A percentile compares a stretch with the other conserved stretches of the same genome.
Conservation (phyloP, 805 yeast genomes). For the Zygosaccharomyces pseudorouxii region DNA sequence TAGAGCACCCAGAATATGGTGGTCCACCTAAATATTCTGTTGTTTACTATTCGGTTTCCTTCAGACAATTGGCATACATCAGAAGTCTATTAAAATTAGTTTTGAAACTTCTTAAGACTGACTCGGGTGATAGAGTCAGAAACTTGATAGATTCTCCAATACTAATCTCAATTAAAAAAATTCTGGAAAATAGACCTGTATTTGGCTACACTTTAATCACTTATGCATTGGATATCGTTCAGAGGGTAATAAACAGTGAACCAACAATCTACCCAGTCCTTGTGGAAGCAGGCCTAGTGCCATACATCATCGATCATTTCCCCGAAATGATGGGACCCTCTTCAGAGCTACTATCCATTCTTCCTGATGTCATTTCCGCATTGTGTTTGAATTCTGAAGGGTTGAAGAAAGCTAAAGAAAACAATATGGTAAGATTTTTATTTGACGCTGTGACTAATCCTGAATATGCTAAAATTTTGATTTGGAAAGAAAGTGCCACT, state of each 20-base stretch:
- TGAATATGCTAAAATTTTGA: slow-evolving; percentile 49
- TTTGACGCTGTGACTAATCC: slow-evolving; percentile 49
- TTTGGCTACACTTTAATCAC: slow-evolving; percentile 68
- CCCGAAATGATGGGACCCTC: slow-evolving; percentile 52
- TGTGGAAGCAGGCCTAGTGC: slow-evolving; percentile 71
- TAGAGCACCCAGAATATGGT: slow-evolving; percentile 53
- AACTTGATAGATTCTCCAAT: slow-evolving; percentile 82
- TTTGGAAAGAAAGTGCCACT: slow-evolving; percentile 48
- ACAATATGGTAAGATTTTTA: slow-evolving; percentile 39
- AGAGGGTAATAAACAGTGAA: slow-evolving; percentile 76
- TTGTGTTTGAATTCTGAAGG: slow-evolving; percentile 75
- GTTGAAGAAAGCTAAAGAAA: slow-evolving; percentile 46
- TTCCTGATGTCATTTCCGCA: slow-evolving; percentile 79
- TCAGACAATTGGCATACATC: slow-evolving; percentile 56
- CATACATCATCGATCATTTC: slow-evolving; percentile 56
- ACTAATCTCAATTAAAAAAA: slow-evolving; percentile 53
- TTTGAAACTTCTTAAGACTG: slow-evolving; percentile 58
- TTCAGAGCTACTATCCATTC: slow-evolving; percentile 51
- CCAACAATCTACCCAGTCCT: slow-evolving; percentile 83
- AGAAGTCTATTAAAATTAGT: slow-evolving; percentile 60
- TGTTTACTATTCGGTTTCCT: slow-evolving; percentile 50
- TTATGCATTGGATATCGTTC: slow-evolving; percentile 56
- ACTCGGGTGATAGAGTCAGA: slow-evolving; percentile 78
- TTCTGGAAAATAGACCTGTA: slow-evolving; percentile 49
- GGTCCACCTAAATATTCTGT: slow-evolving; percentile 51